These are phyloP conservation scores for Pythium plurisporium DNA, from an alignment of 352 stramenopile genomes.

Conservation along the genomic window DNA sequence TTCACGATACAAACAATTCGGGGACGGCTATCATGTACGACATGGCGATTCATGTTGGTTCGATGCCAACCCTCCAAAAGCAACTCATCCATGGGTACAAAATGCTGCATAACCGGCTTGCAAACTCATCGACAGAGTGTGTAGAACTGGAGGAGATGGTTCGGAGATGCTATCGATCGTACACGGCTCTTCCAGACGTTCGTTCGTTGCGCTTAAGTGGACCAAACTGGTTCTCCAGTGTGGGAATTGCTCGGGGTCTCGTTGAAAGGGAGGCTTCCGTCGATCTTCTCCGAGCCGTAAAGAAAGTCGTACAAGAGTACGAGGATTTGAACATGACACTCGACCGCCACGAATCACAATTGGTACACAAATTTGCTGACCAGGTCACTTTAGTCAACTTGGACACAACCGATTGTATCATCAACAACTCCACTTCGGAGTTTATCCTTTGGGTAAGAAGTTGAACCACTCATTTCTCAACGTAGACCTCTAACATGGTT, in stretches of 20 bases:
- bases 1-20: neutral
- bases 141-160: constrained; percentile 25
- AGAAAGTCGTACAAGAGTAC: constrained; percentile 35
- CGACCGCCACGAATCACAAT: neutral
- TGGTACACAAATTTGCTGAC: neutral
- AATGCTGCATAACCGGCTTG: neutral
- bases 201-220: constrained; percentile 33
- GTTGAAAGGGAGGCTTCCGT: constrained; percentile 28
- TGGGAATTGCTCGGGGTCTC: constrained; percentile 37
- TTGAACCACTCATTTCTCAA: too few relatives aligned
- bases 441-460: constrained; percentile 21
- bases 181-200: constrained; percentile 35
- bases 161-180: constrained; percentile 33
- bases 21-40: constrained; percentile 10
- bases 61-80: constrained; percentile 22
- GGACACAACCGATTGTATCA: constrained; percentile 12
- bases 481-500: neutral
- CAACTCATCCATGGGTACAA: constrained; percentile 25
- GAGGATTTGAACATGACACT: constrained; percentile 15
- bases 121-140: neutral
- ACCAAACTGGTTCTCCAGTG: constrained; percentile 35
- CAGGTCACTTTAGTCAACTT: constrained; percentile 13
- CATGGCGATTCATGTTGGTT: constrained; percentile 15
- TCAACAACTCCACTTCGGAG: neutral
- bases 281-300: constrained; percentile 26